Conservation (phyloP, 1,284 basidiomycete species). For the Rhodotorula sp. region DNA sequence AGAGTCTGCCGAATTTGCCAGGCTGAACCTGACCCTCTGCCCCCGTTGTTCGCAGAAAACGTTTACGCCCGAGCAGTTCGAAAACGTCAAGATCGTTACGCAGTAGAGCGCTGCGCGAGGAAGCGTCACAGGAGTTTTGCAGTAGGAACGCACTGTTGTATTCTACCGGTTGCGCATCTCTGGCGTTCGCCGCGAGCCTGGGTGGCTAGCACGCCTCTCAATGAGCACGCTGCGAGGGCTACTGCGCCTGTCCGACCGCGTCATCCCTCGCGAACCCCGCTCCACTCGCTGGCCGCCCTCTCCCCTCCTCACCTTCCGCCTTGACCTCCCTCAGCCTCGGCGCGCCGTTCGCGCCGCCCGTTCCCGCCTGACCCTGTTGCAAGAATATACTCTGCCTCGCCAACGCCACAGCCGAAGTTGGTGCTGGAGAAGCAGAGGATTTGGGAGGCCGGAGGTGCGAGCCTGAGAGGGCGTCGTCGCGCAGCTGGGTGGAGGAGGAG, state of each 20-base stretch:
- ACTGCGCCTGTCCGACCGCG: neutral
- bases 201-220: no score
- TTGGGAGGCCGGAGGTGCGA: conserved; percentile 7
- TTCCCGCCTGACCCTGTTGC: neutral
- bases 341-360: neutral
- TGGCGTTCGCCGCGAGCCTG: no score
- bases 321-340: neutral
- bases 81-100: conserved; percentile 30
- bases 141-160: no score
- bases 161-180: neutral
- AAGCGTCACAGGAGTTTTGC: neutral
- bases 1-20: no score
- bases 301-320: neutral
- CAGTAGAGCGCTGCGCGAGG: neutral
- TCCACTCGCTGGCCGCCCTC: neutral
- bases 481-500: conserved; percentile 4
- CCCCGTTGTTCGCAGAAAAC: conserved; percentile 20
- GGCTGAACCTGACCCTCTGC: no score
- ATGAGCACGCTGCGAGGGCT: neutral
- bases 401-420: conserved; percentile 14
- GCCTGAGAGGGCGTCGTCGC: conserved; percentile 10
- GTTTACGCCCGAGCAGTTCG: conserved; percentile 38
- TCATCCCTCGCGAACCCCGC: neutral
- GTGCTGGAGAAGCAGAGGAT: neutral
- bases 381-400: conserved; percentile 32